These are phyloP conservation scores for Akebia trifoliata DNA, from an alignment of 164 flowering plant species.

Conservation along the genomic window DNA sequence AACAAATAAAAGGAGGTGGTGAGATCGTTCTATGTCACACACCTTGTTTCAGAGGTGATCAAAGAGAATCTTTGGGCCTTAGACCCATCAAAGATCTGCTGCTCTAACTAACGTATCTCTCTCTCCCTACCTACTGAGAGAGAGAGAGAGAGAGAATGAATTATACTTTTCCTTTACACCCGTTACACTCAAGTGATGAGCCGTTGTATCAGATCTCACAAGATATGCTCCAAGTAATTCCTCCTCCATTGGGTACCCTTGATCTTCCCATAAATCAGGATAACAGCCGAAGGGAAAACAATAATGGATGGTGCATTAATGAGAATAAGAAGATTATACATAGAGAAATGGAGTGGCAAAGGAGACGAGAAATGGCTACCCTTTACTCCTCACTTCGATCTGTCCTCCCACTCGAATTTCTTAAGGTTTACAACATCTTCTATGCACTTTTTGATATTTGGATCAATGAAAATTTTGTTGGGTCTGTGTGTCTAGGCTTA, in stretches of 20 bases:
- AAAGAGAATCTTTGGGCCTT: no score
- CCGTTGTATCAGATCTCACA: conserved; percentile 5
- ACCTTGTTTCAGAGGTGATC: no score
- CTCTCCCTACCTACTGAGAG: neutral
- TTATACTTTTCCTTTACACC: conserved; percentile 9
- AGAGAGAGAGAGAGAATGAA: conserved; percentile 1
- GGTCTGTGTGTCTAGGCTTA: neutral
- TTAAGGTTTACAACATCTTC: conserved; percentile 22
- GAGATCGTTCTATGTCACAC: no score
- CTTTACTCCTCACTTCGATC: conserved; percentile 30
- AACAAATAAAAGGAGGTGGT: no score
- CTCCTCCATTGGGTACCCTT: neutral
- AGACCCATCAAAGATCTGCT: conserved; percentile 10
- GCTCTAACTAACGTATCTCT: neutral
- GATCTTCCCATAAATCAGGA: neutral
- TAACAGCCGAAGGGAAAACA: conserved; percentile 2
- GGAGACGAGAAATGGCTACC: conserved; percentile 30
- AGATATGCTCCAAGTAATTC: neutral
- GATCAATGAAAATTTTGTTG: neutral
- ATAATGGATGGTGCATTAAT: neutral
- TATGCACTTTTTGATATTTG: neutral
- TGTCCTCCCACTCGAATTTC: conserved; percentile 27
- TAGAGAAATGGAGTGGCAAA: conserved; percentile 26
- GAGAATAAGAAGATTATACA: conserved; percentile 17
- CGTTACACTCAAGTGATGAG: conserved; percentile 20